Percentiles rank a stretch among this genome's conserved stretches.
These are phyloP conservation scores for Paecilomyces fulvus DNA, from an alignment of 2,329 filamentous ascomycete species.

Conservation along the genomic window DNA sequence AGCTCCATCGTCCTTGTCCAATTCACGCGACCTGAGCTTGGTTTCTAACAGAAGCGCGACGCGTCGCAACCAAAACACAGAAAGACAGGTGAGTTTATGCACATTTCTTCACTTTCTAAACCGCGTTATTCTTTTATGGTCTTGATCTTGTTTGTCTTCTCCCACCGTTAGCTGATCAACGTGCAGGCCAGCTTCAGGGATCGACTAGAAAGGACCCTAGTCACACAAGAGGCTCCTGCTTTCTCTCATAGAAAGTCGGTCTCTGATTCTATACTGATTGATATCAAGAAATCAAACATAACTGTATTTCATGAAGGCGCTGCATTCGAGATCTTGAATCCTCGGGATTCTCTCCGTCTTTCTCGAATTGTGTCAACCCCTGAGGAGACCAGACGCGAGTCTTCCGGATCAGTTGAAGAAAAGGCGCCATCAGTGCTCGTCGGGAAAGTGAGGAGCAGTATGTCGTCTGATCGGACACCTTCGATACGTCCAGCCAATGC, in stretches of 20 bases:
- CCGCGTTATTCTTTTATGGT: background rate
- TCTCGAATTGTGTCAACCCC: slow-evolving; percentile 28
- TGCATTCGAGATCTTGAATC: slow-evolving; percentile 31
- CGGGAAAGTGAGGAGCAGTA: slow-evolving; percentile 1
- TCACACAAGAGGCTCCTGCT: background rate
- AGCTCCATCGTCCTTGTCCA: slow-evolving; percentile 4
- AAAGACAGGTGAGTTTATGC: slow-evolving; percentile 15
- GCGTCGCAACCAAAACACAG: slow-evolving; percentile 15
- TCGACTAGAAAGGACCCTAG: slow-evolving; percentile 15
- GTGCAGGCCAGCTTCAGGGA: slow-evolving; percentile 24
- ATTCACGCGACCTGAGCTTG: slow-evolving; percentile 8
- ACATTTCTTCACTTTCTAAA: background rate
- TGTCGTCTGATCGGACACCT: background rate
- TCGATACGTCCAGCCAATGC: background rate
- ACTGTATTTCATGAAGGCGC: slow-evolving; percentile 26
- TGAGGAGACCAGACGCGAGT: slow-evolving; percentile 22
- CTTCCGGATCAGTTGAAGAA: slow-evolving; percentile 11
- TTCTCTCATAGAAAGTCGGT: slow-evolving; percentile 10
- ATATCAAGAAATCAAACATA: slow-evolving; percentile 13
- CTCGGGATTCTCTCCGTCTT: slow-evolving; percentile 26
- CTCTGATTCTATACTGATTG: slow-evolving; percentile 21
- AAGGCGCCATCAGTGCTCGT: slow-evolving; percentile 15
- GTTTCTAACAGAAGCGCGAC: slow-evolving; percentile 2
- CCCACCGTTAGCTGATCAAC: background rate
- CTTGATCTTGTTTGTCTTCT: background rate